These are phyloP conservation scores for Dactylella cylindrospora DNA, from an alignment of 2,329 filamentous ascomycete genomes.

Conservation along the genomic window DNA sequence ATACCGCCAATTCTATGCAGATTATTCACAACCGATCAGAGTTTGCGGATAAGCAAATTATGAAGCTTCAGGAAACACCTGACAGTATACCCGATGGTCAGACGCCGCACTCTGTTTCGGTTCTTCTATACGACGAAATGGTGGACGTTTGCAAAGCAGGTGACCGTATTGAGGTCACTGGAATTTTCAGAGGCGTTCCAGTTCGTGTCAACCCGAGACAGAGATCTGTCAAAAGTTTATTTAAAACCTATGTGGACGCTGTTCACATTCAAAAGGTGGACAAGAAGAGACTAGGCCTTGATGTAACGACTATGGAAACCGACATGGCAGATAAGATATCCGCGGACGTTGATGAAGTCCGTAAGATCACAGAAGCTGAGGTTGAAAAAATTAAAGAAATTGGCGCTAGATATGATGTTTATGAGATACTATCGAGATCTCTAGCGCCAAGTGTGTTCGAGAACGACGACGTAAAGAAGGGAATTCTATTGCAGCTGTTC, in stretches of 20 bases:
- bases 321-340: slow-evolving; percentile 72
- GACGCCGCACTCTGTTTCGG: slow-evolving; percentile 93
- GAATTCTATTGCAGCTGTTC: slow-evolving; percentile 92
- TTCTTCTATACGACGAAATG: slow-evolving; percentile 94
- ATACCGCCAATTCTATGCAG: slow-evolving; percentile 91
- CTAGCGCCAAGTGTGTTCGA: slow-evolving; percentile 95
- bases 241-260: slow-evolving; percentile 97
- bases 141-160: slow-evolving; percentile 98
- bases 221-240: slow-evolving; percentile 87
- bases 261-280: slow-evolving; percentile 96
- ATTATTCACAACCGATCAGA: slow-evolving; percentile 93
- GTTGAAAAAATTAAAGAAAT: slow-evolving; percentile 84
- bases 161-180: slow-evolving; percentile 92
- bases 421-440: slow-evolving; percentile 86
- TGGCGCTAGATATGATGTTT: slow-evolving; percentile 78
- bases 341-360: slow-evolving; percentile 76
- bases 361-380: slow-evolving; percentile 81
- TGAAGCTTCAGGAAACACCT: slow-evolving; percentile 96
- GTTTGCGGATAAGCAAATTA: slow-evolving; percentile 97
- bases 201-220: slow-evolving; percentile 93
- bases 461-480: slow-evolving; percentile 98
- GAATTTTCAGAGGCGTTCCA: slow-evolving; percentile 92
- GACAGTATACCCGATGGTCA: slow-evolving; percentile 93
- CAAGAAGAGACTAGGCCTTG: slow-evolving; percentile 88
- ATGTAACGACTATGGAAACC: slow-evolving; percentile 82